These are phyloP conservation scores for Nicotiana sylvestris DNA, from an alignment of 257 asterid genomes.

Conservation along the genomic window DNA sequence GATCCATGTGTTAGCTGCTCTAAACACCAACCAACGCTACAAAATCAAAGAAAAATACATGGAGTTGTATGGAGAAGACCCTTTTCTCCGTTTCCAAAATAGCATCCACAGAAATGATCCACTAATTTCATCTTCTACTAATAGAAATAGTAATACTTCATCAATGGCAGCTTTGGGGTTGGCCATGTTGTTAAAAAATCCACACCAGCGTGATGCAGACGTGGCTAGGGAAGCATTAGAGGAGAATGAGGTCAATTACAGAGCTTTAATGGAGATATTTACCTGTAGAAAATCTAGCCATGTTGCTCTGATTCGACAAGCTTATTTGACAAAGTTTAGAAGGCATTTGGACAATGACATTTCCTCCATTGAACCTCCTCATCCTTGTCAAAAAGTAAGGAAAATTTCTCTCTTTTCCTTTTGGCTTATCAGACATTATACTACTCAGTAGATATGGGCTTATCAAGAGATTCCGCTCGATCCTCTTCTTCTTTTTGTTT, in stretches of 20 bases:
- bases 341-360: slow-evolving; percentile 46
- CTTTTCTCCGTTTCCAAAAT: slow-evolving; percentile 16
- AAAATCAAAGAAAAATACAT: slow-evolving; percentile 36
- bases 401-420: not conserved
- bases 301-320: slow-evolving; percentile 53
- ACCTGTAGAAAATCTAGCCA: slow-evolving; percentile 69
- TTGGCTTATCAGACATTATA: not conserved
- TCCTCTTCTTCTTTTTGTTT: too few relatives aligned
- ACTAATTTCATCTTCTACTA: too few relatives aligned
- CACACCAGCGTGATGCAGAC: slow-evolving; percentile 54
- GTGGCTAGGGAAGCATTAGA: slow-evolving; percentile 53
- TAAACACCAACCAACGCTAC: slow-evolving; percentile 36
- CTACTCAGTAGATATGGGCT: too few relatives aligned
- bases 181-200: slow-evolving; percentile 36
- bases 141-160: not conserved
- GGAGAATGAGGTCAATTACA: slow-evolving; percentile 25
- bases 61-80: slow-evolving; percentile 42
- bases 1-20: slow-evolving; percentile 17
- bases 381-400: slow-evolving; percentile 59
- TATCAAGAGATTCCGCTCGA: too few relatives aligned
- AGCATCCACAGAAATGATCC: not conserved
- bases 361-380: slow-evolving; percentile 50
- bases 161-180: slow-evolving; percentile 13
- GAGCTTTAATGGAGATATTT: slow-evolving; percentile 48
- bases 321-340: slow-evolving; percentile 47